Percentiles rank a stretch among this genome's conserved stretches.
These are phyloP conservation scores for Trapa incisa DNA, from an alignment of 345 rosid species.

Conservation along the genomic window DNA sequence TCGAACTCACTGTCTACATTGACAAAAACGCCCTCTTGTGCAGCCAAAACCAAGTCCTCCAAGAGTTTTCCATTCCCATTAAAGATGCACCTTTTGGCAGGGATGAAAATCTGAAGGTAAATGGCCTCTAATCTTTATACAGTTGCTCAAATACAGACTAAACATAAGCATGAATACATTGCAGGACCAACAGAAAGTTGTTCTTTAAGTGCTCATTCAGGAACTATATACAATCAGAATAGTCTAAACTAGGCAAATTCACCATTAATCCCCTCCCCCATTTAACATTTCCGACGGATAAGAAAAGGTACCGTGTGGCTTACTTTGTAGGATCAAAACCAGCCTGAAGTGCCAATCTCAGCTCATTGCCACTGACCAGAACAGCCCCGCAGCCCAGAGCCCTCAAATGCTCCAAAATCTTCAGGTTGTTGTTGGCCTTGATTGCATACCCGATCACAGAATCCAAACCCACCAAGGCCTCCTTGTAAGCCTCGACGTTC, in stretches of 20 bases:
- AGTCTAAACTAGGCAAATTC: not conserved
- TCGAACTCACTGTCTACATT: constrained; percentile 96
- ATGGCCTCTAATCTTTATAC: not conserved
- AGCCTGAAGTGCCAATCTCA: constrained; percentile 72
- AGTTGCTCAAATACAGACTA: not conserved
- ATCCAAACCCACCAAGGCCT: constrained; percentile 56
- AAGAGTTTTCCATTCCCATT: constrained; percentile 87
- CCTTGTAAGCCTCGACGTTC: constrained; percentile 66
- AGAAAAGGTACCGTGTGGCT: not conserved
- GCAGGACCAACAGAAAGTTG: too few species aligned
- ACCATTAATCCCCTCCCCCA: not conserved
- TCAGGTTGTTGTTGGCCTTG: constrained; percentile 79
- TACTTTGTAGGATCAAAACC: constrained; percentile 91
- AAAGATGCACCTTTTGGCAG: constrained; percentile 64
- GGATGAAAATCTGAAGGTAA: not conserved
- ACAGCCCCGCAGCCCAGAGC: constrained; percentile 89
- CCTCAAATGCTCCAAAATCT: constrained; percentile 93
- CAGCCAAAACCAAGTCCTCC: constrained; percentile 92
- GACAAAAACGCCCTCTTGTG: constrained; percentile 85
- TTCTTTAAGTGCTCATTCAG: too few species aligned
- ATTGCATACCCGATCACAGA: constrained; percentile 84
- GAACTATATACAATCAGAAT: too few species aligned
- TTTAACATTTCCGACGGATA: not conserved
- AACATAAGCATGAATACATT: not conserved
- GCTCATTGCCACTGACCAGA: constrained; percentile 91